Evolutionary conservation across 2,329 filamentous ascomycete genomes (phyloP).

Genomic region (Pestalotiopsis sp.): DNA sequence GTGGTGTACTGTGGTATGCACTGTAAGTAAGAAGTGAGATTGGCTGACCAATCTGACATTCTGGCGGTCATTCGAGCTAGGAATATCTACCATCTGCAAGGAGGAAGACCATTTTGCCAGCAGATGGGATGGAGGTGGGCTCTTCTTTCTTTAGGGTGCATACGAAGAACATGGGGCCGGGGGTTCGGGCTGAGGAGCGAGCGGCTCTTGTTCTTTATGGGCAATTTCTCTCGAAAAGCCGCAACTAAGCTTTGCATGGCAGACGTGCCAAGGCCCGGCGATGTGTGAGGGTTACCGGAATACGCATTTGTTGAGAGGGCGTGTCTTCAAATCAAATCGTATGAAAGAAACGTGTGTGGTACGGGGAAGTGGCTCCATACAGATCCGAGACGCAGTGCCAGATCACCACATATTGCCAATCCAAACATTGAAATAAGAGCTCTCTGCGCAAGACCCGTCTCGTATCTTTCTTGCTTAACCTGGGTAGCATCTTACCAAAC

Average conservation of each 20-base stretch:
- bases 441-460: no score
- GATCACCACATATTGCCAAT: not conserved
- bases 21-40: not conserved
- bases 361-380: not conserved
- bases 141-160: not conserved
- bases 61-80: not conserved
- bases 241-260: not conserved
- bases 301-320: not conserved
- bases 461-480: no score
- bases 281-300: not conserved
- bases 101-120: not conserved
- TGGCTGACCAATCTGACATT: not conserved
- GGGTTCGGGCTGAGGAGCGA: not conserved
- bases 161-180: not conserved
- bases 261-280: not conserved
- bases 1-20: not conserved
- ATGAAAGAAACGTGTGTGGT: not conserved
- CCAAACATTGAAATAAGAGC: not conserved
- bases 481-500: not conserved
- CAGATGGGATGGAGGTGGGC: not conserved
- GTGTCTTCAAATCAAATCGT: not conserved
- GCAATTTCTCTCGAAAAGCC: not conserved
- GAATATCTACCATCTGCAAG: not conserved
- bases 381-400: not conserved
- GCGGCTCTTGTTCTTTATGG: not conserved